phyloP scores from a whole-genome alignment of 257 asterid species.

The Marsdenia floribunda region DNA sequence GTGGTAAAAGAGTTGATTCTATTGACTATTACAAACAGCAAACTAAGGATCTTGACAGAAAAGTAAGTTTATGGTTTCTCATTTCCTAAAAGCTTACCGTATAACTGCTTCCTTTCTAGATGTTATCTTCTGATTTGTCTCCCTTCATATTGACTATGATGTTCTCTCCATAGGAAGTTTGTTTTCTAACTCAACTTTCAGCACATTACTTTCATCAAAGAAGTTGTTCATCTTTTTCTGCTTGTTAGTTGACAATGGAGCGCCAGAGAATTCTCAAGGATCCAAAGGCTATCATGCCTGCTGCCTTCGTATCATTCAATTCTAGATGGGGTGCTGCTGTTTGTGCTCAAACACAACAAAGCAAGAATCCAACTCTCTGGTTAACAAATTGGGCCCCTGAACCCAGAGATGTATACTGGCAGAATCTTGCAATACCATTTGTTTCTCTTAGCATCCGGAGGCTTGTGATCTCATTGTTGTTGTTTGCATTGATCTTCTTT shows the following conservation, averaged over 20 bases:
- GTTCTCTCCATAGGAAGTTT: not conserved
- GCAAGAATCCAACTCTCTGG: conserved; percentile 88
- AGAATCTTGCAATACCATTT: conserved; percentile 75
- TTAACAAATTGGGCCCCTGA: conserved; percentile 95
- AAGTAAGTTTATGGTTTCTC: conserved; percentile 33
- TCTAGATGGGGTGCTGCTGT: conserved; percentile 98
- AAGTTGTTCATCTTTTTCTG: conserved; percentile 6
- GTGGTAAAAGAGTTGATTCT: conserved; percentile 74
- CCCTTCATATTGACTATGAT: not conserved
- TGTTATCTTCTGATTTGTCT: not conserved
- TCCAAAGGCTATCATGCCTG: conserved; percentile 55
- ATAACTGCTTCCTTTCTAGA: not conserved
- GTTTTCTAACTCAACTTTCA: not conserved
- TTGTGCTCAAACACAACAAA: conserved; percentile 96
- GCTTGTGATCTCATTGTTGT: conserved; percentile 50
- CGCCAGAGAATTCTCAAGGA: conserved; percentile 74
- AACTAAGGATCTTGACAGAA: conserved; percentile 57
- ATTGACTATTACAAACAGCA: conserved; percentile 67
- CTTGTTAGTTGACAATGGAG: conserved; percentile 65
- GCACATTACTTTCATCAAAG: conserved; percentile 11
- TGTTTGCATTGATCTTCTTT: conserved; percentile 87
- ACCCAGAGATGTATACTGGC: conserved; percentile 94
- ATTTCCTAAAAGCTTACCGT: not conserved
- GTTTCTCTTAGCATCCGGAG: conserved; percentile 72
- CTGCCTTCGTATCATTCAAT: conserved; percentile 88